Base-by-base conservation (phyloP, 306 rosid species). In the Acmispon strigosus region DNA sequence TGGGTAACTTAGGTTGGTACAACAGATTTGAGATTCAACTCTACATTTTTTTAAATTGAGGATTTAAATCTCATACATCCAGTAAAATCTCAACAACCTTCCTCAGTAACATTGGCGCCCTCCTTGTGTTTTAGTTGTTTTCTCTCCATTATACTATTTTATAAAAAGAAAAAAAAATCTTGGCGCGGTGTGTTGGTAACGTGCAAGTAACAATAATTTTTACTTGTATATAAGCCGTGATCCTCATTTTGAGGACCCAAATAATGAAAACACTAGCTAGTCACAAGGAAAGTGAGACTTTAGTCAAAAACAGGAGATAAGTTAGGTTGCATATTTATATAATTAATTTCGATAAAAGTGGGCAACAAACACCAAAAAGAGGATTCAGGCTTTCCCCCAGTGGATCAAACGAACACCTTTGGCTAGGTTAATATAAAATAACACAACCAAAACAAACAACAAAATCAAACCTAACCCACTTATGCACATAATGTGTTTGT, bases 331-430 rank as follows among this genome's bases (percentile, higher is more conserved):
- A 43, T 64, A 1, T 1, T 22, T 27, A 27, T 36, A 53, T 24
- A 10, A n/a, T n/a, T 32, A 12, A 7, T 47, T 27, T 67, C 11
- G 0, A 48, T 22, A 64, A 77, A 76, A 19, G 84, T 8, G 34
- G 0, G 53, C 71, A 79, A 64, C 82, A 74, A 49, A 64, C 80
- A 76, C 73, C 74, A 74, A 62, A 65, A 79, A 70, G 75, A 84
- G 76, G 85, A 80, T 53, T 66, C 57, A 65, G 45, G 65, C 60
- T 58, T 78, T 80, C 76, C 69, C 69, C 70, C 55, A 37, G 5
- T 57, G 54, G 74, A 76, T 82, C 73, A 76, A 48, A 62, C 57
- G 11, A 42, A 3, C 70, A 39, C 70, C 42, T 72, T 70, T 52
- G 24, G 58, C 59, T 73, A 59, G 54, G 39, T 55, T 29, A 45